phyloP scores from a whole-genome alignment of 2,329 filamentous ascomycete genomes.

The Aspergillus luchuensis region DNA sequence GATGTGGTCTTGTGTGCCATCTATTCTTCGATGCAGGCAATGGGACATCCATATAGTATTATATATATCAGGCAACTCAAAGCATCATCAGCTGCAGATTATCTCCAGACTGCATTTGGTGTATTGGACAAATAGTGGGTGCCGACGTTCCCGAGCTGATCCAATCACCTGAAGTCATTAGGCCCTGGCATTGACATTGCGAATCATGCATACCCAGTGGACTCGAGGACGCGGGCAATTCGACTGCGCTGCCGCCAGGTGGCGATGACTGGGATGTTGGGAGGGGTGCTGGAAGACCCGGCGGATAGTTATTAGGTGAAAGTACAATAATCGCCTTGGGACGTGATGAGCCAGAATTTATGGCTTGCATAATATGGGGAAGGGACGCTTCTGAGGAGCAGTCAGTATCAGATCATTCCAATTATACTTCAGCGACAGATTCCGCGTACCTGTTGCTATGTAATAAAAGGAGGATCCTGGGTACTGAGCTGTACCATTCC shows the following conservation, averaged over 20 bases:
- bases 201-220: slow-evolving; percentile 5
- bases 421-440: background rate
- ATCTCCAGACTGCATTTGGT: background rate
- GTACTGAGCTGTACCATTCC: slow-evolving; percentile 3
- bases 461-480: slow-evolving; percentile 7
- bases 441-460: slow-evolving; percentile 14
- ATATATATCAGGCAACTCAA: background rate
- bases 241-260: background rate
- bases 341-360: slow-evolving; percentile 9
- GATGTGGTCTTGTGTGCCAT: too few species aligned
- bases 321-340: slow-evolving; percentile 23
- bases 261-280: slow-evolving; percentile 3
- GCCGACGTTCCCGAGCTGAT: background rate
- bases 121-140: background rate
- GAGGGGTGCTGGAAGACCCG: background rate
- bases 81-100: slow-evolving; percentile 8
- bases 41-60: background rate
- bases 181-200: slow-evolving; percentile 3
- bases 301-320: slow-evolving; percentile 1
- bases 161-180: slow-evolving; percentile 4
- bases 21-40: too few species aligned
- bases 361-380: slow-evolving; percentile 23
- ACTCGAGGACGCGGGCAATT: background rate
- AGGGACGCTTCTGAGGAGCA: slow-evolving; percentile 17
- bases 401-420: background rate